Base-by-base conservation (phyloP, 805 yeast species). In the Zygosaccharomyces lentus region DNA sequence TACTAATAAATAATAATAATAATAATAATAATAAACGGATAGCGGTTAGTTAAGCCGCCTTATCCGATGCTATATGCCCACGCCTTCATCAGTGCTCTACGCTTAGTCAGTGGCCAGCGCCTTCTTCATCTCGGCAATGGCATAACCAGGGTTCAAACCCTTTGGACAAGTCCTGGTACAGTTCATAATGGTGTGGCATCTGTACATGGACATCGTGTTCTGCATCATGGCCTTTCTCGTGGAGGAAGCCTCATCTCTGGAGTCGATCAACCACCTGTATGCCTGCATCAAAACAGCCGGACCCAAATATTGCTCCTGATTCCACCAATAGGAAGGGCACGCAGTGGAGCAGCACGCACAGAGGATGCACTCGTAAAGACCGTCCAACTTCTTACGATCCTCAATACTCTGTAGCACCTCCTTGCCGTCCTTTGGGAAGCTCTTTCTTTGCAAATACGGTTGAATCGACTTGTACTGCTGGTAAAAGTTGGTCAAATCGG, bases 271-370 rank as follows among this genome's bases (percentile, higher is more conserved):
- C 99, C 99, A 93, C 76, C 99, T 84, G 79, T 82, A 93, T 46
- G 98, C 97, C 77, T 93, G 99, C 96, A 93, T 87, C 69, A 93
- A 79, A 45, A 93, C 98, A 25, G 99, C 99, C 21, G 99, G 99
- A 47, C 99, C 99, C 60, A 93, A 75, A 73, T 93, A 93, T 76
- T 93, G 95, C 72, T 90, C 96, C 74, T 88, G 96, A 74, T 93
- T 93, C 99, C 99, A 93, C 99, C 99, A 93, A 79, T 93, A 93
- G 2, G 98, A 90, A 45, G 99, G 99, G 76, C 99, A 93, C 15
- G 98, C 83, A 43, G 99, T 93, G 29, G 97, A 90, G 72, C 99
- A 91, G 74, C 99, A 90, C 9, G 99, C 99, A 75, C 99, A 91
- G 66, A 91, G 75, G 62, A 91, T 91, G 77, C 99, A 91, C 74